Evolutionary conservation across 2,329 filamentous ascomycete genomes (phyloP).

Genomic region (Phyllosticta paracitricarpa): DNA sequence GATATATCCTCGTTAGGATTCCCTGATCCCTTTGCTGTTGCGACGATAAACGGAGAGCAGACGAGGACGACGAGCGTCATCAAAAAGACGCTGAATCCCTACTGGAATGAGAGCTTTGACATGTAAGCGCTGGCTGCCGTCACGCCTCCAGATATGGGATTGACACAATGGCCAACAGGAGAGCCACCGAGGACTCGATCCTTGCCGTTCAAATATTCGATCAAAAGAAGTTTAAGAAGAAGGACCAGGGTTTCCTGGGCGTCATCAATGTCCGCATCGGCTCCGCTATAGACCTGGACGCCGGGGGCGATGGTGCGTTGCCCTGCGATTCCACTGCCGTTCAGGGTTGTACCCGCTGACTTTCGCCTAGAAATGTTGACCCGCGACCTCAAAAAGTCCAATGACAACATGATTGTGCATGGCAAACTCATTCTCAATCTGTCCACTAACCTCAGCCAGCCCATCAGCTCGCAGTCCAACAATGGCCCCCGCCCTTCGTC

Average conservation of each 20-base stretch:
- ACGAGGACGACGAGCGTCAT: conserved; percentile 96
- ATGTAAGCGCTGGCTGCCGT: conserved; percentile 54
- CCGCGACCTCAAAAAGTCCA: conserved; percentile 92
- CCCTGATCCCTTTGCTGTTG: conserved; percentile 94
- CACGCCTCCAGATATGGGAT: conserved; percentile 12
- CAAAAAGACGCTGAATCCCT: conserved; percentile 97
- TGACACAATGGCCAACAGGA: conserved; percentile 44
- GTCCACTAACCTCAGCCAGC: conserved; percentile 74
- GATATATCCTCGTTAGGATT: conserved; percentile 61
- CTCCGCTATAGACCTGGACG: conserved; percentile 82
- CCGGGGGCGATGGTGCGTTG: conserved; percentile 76
- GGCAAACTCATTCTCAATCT: conserved; percentile 95
- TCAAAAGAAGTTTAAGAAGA: conserved; percentile 99
- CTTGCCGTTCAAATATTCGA: conserved; percentile 97
- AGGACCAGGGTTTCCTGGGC: conserved; percentile 96
- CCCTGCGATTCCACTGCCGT: not conserved
- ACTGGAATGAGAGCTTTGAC: conserved; percentile 99
- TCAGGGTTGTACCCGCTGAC: conserved; percentile 11
- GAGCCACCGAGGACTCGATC: conserved; percentile 89
- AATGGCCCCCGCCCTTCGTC: conserved; percentile 9
- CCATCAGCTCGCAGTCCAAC: conserved; percentile 37
- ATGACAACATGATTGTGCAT: conserved; percentile 94
- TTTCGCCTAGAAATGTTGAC: conserved; percentile 76
- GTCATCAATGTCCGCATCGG: conserved; percentile 96
- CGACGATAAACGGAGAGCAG: conserved; percentile 94